These are phyloP conservation scores for Gossypium trilobum DNA, from an alignment of 441 rosid species.

Conservation along the genomic window DNA sequence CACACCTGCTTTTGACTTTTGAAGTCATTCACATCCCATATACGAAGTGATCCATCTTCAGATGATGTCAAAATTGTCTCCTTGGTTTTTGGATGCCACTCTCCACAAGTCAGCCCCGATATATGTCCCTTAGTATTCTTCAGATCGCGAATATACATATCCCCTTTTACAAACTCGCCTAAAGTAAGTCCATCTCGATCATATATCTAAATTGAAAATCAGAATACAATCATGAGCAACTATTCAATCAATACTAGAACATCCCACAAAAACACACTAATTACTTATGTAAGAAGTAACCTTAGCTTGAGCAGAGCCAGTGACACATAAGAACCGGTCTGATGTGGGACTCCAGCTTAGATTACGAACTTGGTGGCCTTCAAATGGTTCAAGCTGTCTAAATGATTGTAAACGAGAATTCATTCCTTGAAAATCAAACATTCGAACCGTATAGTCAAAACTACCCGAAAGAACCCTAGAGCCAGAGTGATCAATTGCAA, in stretches of 20 bases:
- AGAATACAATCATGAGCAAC: slow-evolving; percentile 8
- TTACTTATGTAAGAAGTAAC: slow-evolving; percentile 23
- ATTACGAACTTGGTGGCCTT: slow-evolving; percentile 90
- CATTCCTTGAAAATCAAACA: slow-evolving; percentile 99
- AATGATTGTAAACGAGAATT: slow-evolving; percentile 79
- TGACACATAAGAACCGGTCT: slow-evolving; percentile 73
- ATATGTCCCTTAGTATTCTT: slow-evolving; percentile 96
- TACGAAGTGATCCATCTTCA: slow-evolving; percentile 90
- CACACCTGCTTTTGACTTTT: slow-evolving; percentile 83
- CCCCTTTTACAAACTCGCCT: slow-evolving; percentile 93
- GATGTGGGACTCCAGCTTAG: slow-evolving; percentile 94
- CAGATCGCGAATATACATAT: slow-evolving; percentile 93
- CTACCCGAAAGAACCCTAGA: slow-evolving; percentile 92
- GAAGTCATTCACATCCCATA: slow-evolving; percentile 97
- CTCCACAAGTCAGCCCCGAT: slow-evolving; percentile 84
- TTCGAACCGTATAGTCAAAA: slow-evolving; percentile 80
- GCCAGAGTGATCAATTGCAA: slow-evolving; percentile 90
- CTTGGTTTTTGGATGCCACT: slow-evolving; percentile 82
- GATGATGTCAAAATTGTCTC: slow-evolving; percentile 90
- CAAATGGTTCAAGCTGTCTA: slow-evolving; percentile 85
- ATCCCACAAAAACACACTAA: not conserved
- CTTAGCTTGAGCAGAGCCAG: slow-evolving; percentile 99
- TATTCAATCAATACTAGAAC: not conserved
- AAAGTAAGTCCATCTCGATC: slow-evolving; percentile 93
- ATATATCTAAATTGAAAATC: slow-evolving; percentile 48